A percentile compares a stretch with the other conserved stretches of the same genome.
Conservation (phyloP, 176 grass and related monocot genomes). For the Carex pumila region DNA sequence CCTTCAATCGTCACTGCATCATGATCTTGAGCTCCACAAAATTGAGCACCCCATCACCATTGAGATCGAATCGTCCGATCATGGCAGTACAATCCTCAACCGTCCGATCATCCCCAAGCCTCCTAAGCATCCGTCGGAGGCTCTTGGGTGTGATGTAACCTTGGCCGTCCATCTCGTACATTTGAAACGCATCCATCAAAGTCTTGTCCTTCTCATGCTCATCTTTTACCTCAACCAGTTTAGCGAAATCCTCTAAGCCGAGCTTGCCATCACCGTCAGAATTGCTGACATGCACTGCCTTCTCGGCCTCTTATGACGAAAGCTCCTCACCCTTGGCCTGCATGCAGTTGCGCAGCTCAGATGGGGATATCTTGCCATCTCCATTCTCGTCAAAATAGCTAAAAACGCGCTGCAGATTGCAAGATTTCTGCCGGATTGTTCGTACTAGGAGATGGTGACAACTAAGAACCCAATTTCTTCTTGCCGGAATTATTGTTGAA, state of each 20-base stretch:
- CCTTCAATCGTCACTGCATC: slow-evolving; percentile 13
- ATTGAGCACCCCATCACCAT: slow-evolving; percentile 33
- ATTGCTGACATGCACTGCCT: slow-evolving; percentile 17
- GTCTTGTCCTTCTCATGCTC: slow-evolving; percentile 28
- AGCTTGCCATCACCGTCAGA: slow-evolving; percentile 33
- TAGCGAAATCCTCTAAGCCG: slow-evolving; percentile 28
- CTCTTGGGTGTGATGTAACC: slow-evolving; percentile 40
- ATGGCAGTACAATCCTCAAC: slow-evolving; percentile 30
- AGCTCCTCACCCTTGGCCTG: slow-evolving; percentile 5
- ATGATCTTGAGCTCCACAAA: slow-evolving; percentile 40
- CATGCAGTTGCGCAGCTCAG: slow-evolving; percentile 27
- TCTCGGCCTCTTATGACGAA: slow-evolving; percentile 18
- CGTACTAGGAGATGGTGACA: neutral
- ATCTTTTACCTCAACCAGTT: slow-evolving; percentile 21
- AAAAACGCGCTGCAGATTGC: slow-evolving; percentile 20
- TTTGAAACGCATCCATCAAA: slow-evolving; percentile 26
- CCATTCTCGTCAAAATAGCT: slow-evolving; percentile 33
- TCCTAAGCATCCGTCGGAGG: slow-evolving; percentile 15
- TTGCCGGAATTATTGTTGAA: neutral
- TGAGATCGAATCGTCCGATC: slow-evolving; percentile 29
- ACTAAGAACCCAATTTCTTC: neutral
- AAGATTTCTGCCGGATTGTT: neutral
- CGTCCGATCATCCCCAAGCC: slow-evolving; percentile 20
- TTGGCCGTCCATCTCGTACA: slow-evolving; percentile 30
- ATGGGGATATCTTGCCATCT: slow-evolving; percentile 32